These are phyloP conservation scores for Cairneyella variabilis DNA, from an alignment of 495 filamentous ascomycete genomes.

Conservation along the genomic window DNA sequence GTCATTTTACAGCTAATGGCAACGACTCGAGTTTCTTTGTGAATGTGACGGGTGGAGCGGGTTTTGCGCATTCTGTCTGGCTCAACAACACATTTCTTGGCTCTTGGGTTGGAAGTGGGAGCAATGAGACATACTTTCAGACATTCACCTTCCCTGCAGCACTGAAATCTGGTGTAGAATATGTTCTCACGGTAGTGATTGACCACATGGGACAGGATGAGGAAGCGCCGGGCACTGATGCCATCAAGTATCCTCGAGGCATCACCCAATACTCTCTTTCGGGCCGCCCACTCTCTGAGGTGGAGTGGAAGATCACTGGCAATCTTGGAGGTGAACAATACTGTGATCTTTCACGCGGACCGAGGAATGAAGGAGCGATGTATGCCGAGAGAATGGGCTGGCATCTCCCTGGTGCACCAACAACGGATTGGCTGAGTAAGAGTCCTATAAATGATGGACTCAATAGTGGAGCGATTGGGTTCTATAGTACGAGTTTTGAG, in stretches of 20 bases:
- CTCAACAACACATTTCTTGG: conserved; percentile 50
- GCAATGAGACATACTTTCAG: conserved; percentile 41
- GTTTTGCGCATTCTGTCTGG: conserved; percentile 47
- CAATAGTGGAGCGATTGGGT: conserved; percentile 48
- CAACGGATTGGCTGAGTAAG: conserved; percentile 35
- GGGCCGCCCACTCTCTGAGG: conserved; percentile 33
- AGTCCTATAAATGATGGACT: conserved; percentile 50
- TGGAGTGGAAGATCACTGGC: conserved; percentile 73
- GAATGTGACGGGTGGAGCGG: conserved; percentile 56
- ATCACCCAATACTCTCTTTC: conserved; percentile 29
- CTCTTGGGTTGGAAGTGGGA: conserved; percentile 46
- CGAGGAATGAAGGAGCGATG: conserved; percentile 69
- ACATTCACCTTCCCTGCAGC: conserved; percentile 50
- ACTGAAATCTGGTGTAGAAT: conserved; percentile 40
- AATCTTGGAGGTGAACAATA: conserved; percentile 72
- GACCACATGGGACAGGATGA: conserved; percentile 4
- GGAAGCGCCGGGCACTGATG: not conserved
- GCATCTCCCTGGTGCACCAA: conserved; percentile 61
- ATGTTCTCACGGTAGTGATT: conserved; percentile 1
- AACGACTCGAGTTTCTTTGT: conserved; percentile 52
- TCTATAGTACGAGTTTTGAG: conserved; percentile 56
- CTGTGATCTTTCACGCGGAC: conserved; percentile 57
- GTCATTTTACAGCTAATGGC: conserved; percentile 64
- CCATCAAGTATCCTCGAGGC: conserved; percentile 65
- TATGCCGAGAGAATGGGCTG: conserved; percentile 69